phyloP scores from a whole-genome alignment of 2,329 filamentous ascomycete genomes.

The Acarospora socialis region DNA sequence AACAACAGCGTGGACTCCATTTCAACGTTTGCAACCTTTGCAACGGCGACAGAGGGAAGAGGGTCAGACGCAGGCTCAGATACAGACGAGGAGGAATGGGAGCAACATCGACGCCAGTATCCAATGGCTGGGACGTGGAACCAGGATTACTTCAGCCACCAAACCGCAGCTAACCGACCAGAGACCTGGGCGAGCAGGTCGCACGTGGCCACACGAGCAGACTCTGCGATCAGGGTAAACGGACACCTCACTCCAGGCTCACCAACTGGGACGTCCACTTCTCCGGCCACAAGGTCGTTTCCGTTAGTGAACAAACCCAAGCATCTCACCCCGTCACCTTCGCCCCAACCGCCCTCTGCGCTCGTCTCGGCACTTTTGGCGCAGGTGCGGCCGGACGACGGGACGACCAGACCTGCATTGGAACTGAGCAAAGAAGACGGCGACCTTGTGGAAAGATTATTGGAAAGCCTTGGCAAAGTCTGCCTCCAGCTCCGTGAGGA shows the following conservation, averaged over 20 bases:
- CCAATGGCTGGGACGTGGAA: slow-evolving; percentile 22
- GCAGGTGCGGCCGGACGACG: neutral
- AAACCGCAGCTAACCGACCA: too few species aligned
- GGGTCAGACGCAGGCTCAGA: slow-evolving; percentile 16
- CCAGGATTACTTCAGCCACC: neutral
- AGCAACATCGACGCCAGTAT: slow-evolving; percentile 27
- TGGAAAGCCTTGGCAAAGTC: slow-evolving; percentile 35
- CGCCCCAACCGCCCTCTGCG: slow-evolving; percentile 6
- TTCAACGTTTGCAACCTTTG: slow-evolving; percentile 48
- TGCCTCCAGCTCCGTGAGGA: slow-evolving; percentile 42
- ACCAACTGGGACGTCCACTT: neutral
- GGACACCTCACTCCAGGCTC: too few species aligned
- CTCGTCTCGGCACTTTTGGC: slow-evolving; percentile 3
- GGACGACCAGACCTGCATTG: slow-evolving; percentile 14
- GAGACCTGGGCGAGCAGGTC: too few species aligned
- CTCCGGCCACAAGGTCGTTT: neutral
- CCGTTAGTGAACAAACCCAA: neutral
- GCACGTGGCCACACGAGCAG: too few species aligned
- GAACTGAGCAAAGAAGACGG: slow-evolving; percentile 40
- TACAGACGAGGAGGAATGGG: slow-evolving; percentile 19
- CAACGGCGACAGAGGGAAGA: slow-evolving; percentile 44
- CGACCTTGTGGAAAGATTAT: slow-evolving; percentile 40
- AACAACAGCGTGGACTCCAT: slow-evolving; percentile 44
- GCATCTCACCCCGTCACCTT: neutral
- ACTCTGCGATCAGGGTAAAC: too few species aligned